Base-by-base conservation (phyloP, 352 stramenopile genomes). In the Peronospora belbahrii region DNA sequence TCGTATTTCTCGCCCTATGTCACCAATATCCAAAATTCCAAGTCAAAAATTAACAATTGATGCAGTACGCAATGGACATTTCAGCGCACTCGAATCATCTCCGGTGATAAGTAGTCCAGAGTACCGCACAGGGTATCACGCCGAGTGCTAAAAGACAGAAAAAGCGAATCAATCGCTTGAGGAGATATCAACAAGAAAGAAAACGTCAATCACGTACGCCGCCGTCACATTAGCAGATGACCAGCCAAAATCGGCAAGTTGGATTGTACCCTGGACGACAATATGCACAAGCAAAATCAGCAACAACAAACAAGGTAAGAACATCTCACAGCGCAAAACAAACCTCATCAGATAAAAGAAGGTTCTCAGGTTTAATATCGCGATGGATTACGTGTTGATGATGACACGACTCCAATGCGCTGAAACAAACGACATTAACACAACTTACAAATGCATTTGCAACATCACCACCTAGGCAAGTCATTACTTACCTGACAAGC, bases 231-330 rank as follows among this genome's bases (percentile, higher is more conserved):
- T 90, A 11, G 78, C 69, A 62, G 58, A 97, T 0, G 94, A 98
- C 96, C 96, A 99, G n/a, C 97, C 97, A 70, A 99, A 99, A 63
- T 99, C 97, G 4, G 93, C 96, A 39, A 99, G 91, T 59, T 99
- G 97, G 24, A 99, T 89, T 52, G 97, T 93, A 33, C 88, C 84
- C 65, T 85, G 37, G 6, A 15, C 2, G 23, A 24, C 14, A 48
- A 8, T 36, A 24, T 4, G 14, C 17, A n/a, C 24, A 45, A 34
- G 17, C 18, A 32, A 34, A 32, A 19, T 52, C 8, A 36, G 24
- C 31, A n/a, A 35, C 35, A 30, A 42, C 17, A 30, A 24, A 9
- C 18, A 41, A 23, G 14, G 27, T 3, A 14, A 13, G 27, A 9
- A 30, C 9, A 15, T 7, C 10, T n/a, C 14, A 11, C 13, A 19